Evolutionary conservation across 192 early-diverging fungal genomes (phyloP), one percentile per base, ranked within the genome.

Genomic region (Phycomyces blakesleeanus): DNA sequence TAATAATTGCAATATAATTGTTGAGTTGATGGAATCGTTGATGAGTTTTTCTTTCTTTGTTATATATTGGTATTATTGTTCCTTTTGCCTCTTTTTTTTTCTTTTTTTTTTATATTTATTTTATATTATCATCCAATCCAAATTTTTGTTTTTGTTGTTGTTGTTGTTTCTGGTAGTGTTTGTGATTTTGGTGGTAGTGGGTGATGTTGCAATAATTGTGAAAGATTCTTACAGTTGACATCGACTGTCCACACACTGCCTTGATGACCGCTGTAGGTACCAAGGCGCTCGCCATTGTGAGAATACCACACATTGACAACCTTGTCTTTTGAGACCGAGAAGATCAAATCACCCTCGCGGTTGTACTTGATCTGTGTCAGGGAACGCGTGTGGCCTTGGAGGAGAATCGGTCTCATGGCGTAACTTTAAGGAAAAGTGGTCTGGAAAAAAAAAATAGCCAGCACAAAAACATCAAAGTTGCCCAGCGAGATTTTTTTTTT

Each of bases 301-400:
- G 96, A 91, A 71, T 89, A 98, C 97, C 97, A 99, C 50, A 93
- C 90, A 66, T 89, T 93, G 49, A 91, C 89, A 59, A 91, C 83
- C 65, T 89, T 90, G 84, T 99, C 97, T 78, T 99, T 99, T 38
- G 93, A 87, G 55, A 86, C 88, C 7, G 94, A 91, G 81, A 99
- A 96, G 55, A 99, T 78, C 59, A 99, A 83, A 77, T 99, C 97
- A 42, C 97, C 97, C 72, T 98, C 97, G 37, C 81, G 70, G 85
- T 99, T 99, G 88, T 97, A 99, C 75, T 93, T 93, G 77, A 99
- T 88, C 73, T 94, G 94, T 40, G 97, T 99, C 64, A 99, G 79
- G 40, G 97, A 87, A 82, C 97, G 92, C 51, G 85, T 87, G 80
- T 99, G 97, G 51, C 97, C 97, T 84, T 93, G 89, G 62, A 97